Evolutionary conservation across 768 basidiomycete genomes (phyloP).

Genomic region (Boletus edulis): DNA sequence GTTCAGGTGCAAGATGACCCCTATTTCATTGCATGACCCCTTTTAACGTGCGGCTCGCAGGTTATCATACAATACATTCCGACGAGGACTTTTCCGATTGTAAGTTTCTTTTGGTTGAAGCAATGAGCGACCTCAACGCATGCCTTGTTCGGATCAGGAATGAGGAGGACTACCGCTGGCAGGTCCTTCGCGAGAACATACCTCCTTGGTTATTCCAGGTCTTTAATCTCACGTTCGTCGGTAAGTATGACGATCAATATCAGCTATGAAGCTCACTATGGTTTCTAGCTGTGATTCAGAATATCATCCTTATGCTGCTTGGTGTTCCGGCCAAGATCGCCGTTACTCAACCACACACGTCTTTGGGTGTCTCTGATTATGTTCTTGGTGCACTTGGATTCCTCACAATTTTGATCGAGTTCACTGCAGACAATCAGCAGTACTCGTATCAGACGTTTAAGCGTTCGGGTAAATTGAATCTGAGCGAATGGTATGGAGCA

Average conservation of each 20-base stretch:
- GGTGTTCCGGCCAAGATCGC: constrained; percentile 60
- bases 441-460: constrained; percentile 84
- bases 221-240: constrained; percentile 65
- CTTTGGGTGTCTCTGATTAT: constrained; percentile 59
- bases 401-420: constrained; percentile 62
- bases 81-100: constrained; percentile 79
- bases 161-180: constrained; percentile 95
- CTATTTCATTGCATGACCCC: constrained; percentile 9
- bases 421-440: constrained; percentile 90
- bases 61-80: constrained; percentile 77
- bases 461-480: constrained; percentile 36
- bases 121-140: not conserved
- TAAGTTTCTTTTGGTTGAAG: constrained; percentile 32
- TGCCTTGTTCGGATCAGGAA: constrained; percentile 39
- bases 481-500: constrained; percentile 61
- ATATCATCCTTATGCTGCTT: constrained; percentile 73
- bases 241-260: constrained; percentile 33
- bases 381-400: constrained; percentile 59
- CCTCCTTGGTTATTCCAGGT: constrained; percentile 57
- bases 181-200: constrained; percentile 60
- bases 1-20: constrained; percentile 42
- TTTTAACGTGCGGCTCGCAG: constrained; percentile 36
- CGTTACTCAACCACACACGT: constrained; percentile 49
- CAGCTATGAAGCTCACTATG: not conserved
- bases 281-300: constrained; percentile 63